phyloP scores from a whole-genome alignment of 2,329 filamentous ascomycete genomes.

The Microdochium bolleyi region DNA sequence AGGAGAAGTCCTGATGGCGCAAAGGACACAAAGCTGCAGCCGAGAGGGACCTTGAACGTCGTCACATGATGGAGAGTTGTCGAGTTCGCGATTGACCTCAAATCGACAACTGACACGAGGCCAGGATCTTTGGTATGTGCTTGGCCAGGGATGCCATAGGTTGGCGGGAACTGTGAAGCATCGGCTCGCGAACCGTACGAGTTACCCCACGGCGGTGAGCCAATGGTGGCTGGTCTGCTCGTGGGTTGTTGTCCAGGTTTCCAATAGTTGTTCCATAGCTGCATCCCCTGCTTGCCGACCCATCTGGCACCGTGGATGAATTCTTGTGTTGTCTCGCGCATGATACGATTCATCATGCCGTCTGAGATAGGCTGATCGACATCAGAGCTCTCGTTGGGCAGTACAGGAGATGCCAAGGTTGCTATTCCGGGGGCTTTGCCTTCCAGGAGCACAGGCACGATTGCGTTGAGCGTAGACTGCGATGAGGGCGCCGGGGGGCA shows the following conservation, averaged over 20 bases:
- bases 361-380: constrained; percentile 67
- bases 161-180: constrained; percentile 60
- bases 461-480: constrained; percentile 60
- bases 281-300: constrained; percentile 68
- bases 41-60: constrained; percentile 63
- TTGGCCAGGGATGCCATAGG: constrained; percentile 57
- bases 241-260: constrained; percentile 43
- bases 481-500: constrained; percentile 67
- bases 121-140: constrained; percentile 57
- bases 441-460: constrained; percentile 47
- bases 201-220: constrained; percentile 39
- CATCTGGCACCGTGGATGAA: constrained; percentile 67
- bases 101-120: constrained; percentile 67
- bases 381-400: constrained; percentile 58
- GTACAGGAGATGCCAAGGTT: constrained; percentile 59
- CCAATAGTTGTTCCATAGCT: constrained; percentile 77
- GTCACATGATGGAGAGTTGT: constrained; percentile 53
- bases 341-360: constrained; percentile 66
- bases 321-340: constrained; percentile 73
- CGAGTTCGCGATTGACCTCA: constrained; percentile 49
- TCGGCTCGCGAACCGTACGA: constrained; percentile 38
- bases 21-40: constrained; percentile 76
- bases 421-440: constrained; percentile 47
- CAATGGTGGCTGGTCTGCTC: constrained; percentile 31
- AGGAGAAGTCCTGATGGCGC: constrained; percentile 65